A percentile compares a stretch with the other conserved stretches of the same genome.
Conservation (phyloP, 805 yeast genomes). For the Dipodascopsis uninucleata region DNA sequence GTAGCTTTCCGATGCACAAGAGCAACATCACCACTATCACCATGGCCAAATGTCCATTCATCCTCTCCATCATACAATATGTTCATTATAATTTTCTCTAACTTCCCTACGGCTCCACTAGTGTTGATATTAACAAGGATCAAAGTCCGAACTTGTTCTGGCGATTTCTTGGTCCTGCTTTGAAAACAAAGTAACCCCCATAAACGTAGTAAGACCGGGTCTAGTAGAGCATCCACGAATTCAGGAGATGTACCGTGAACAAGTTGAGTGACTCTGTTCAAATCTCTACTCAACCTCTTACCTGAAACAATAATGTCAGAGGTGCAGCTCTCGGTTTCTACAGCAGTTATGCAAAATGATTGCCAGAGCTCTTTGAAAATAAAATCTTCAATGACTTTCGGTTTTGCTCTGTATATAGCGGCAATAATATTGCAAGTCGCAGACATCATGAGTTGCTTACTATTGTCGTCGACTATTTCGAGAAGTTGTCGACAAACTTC, state of each 20-base stretch:
- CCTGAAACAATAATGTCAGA: constrained; percentile 31
- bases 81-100: constrained; percentile 35
- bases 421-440: constrained; percentile 52
- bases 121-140: constrained; percentile 23
- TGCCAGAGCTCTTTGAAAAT: constrained; percentile 40
- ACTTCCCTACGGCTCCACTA: constrained; percentile 36
- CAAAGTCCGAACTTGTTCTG: constrained; percentile 12
- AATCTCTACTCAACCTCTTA: constrained; percentile 41
- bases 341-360: not conserved
- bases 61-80: constrained; percentile 34
- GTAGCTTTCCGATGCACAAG: constrained; percentile 20
- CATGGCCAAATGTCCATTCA: constrained; percentile 32
- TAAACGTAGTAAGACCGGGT: constrained; percentile 8
- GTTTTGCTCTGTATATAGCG: constrained; percentile 38
- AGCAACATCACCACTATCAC: constrained; percentile 33
- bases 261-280: constrained; percentile 9
- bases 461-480: constrained; percentile 51
- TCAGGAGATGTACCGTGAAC: constrained; percentile 16
- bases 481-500: constrained; percentile 63
- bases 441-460: constrained; percentile 43
- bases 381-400: constrained; percentile 56
- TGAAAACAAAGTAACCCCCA: constrained; percentile 23
- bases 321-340: not conserved
- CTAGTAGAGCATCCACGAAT: constrained; percentile 1
- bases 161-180: constrained; percentile 17